These are phyloP conservation scores for Chloranthus sessilifolius DNA, from an alignment of 164 flowering plant species.

Conservation along the genomic window DNA sequence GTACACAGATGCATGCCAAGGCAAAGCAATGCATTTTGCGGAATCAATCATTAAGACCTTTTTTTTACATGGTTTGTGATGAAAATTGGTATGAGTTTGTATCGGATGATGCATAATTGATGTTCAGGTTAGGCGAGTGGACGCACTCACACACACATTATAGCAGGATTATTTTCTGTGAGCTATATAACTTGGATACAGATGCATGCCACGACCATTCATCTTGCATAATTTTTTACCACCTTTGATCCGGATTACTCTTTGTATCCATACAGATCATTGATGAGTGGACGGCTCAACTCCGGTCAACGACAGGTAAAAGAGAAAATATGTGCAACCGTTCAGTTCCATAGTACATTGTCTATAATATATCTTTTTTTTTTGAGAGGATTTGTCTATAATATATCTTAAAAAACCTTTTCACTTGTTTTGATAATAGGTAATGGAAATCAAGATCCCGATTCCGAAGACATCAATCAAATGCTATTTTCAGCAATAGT, in stretches of 20 bases:
- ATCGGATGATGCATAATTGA: too few relatives aligned
- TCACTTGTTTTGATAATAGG: constrained; percentile 31
- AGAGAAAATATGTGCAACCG: neutral
- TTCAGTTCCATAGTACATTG: too few relatives aligned
- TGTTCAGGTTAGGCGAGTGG: too few relatives aligned
- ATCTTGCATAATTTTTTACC: too few relatives aligned
- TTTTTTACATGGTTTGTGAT: too few relatives aligned
- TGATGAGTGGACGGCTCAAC: constrained; percentile 78
- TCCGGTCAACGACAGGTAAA: constrained; percentile 61
- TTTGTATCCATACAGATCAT: constrained; percentile 40
- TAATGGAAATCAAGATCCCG: constrained; percentile 32
- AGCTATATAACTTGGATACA: neutral
- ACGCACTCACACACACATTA: neutral
- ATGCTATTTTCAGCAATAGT: constrained; percentile 68
- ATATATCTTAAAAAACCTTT: too few relatives aligned
- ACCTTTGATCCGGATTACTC: too few relatives aligned
- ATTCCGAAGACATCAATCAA: constrained; percentile 57
- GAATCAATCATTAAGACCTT: too few relatives aligned
- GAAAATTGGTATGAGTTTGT: too few relatives aligned
- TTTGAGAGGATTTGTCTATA: too few relatives aligned
- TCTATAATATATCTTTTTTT: neutral
- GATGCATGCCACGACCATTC: neutral
- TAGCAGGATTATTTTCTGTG: neutral
- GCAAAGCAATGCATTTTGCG: too few relatives aligned
- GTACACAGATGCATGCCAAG: too few relatives aligned